Conservation (phyloP, 768 basidiomycete genomes). For the Tricholoma matsutake region DNA sequence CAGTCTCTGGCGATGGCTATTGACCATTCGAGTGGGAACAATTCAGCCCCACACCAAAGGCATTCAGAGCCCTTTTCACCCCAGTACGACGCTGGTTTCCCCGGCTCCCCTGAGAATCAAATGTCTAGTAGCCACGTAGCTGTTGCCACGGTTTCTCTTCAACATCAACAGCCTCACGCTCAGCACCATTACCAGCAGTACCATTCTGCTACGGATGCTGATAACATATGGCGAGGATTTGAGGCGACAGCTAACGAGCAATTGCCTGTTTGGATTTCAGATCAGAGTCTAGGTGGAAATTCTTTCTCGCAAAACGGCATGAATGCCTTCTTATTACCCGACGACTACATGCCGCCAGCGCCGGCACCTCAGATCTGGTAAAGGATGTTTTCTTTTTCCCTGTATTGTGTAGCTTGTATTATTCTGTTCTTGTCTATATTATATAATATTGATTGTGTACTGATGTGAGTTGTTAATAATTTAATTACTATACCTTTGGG, state of each 20-base stretch:
- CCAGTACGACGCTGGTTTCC: slow-evolving; percentile 47
- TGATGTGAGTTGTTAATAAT: background rate
- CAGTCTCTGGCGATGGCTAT: slow-evolving; percentile 45
- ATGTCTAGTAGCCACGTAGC: slow-evolving; percentile 22
- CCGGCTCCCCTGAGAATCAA: slow-evolving; percentile 27
- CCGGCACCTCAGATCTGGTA: slow-evolving; percentile 76
- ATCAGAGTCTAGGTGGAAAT: slow-evolving; percentile 74
- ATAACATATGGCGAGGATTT: slow-evolving; percentile 75
- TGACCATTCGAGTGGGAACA: slow-evolving; percentile 34
- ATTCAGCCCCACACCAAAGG: slow-evolving; percentile 32
- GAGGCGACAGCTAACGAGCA: slow-evolving; percentile 71
- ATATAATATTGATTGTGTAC: background rate
- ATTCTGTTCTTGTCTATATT: background rate
- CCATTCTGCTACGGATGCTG: slow-evolving; percentile 40
- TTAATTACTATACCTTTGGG: no score
- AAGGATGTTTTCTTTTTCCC: slow-evolving; percentile 13
- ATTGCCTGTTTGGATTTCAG: slow-evolving; percentile 83
- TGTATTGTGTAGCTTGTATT: background rate
- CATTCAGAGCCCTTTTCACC: slow-evolving; percentile 54
- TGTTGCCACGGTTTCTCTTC: slow-evolving; percentile 25
- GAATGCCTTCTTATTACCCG: slow-evolving; percentile 79
- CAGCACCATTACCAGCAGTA: slow-evolving; percentile 26
- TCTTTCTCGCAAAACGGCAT: slow-evolving; percentile 80
- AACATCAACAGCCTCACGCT: slow-evolving; percentile 22
- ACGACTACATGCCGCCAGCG: slow-evolving; percentile 66